Conservation (phyloP, 352 stramenopile species). For the Pythium apleroticum region DNA sequence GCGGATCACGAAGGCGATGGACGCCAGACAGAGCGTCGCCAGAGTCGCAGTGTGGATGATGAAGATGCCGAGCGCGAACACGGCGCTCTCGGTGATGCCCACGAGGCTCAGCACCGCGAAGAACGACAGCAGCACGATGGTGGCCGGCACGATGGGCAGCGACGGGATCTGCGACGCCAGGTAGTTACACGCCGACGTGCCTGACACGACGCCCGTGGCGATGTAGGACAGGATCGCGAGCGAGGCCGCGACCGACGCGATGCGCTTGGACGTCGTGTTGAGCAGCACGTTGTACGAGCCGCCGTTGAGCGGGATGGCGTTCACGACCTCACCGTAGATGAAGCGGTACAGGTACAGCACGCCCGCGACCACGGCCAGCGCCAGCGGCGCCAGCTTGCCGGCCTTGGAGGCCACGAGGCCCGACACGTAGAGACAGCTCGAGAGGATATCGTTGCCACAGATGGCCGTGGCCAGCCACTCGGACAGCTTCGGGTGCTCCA, state of each 20-base stretch:
- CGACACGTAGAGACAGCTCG: conserved; percentile 91
- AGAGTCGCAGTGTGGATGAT: conserved; percentile 88
- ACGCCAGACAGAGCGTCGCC: conserved; percentile 73
- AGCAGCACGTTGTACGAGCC: conserved; percentile 96
- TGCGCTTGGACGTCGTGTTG: conserved; percentile 93
- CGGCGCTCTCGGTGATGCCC: conserved; percentile 92
- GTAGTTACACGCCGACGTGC: conserved; percentile 87
- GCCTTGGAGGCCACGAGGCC: conserved; percentile 84
- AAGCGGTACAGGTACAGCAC: conserved; percentile 90
- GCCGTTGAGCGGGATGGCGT: conserved; percentile 93
- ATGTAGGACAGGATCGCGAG: conserved; percentile 96
- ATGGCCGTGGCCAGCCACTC: conserved; percentile 94
- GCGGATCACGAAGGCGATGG: conserved; percentile 75
- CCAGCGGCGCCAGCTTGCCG: conserved; percentile 90
- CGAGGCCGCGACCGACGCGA: conserved; percentile 91
- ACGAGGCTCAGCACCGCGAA: conserved; percentile 91
- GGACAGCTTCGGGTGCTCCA: conserved; percentile 83
- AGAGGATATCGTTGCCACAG: conserved; percentile 96
- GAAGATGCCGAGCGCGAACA: conserved; percentile 92
- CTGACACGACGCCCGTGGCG: conserved; percentile 91
- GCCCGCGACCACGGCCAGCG: conserved; percentile 87
- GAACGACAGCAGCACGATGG: conserved; percentile 87
- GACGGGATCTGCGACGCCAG: conserved; percentile 73
- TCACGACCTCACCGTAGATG: conserved; percentile 94
- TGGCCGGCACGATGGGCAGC: conserved; percentile 76